These are phyloP conservation scores for Ceriops tagal DNA, from an alignment of 345 rosid species.

Conservation along the genomic window DNA sequence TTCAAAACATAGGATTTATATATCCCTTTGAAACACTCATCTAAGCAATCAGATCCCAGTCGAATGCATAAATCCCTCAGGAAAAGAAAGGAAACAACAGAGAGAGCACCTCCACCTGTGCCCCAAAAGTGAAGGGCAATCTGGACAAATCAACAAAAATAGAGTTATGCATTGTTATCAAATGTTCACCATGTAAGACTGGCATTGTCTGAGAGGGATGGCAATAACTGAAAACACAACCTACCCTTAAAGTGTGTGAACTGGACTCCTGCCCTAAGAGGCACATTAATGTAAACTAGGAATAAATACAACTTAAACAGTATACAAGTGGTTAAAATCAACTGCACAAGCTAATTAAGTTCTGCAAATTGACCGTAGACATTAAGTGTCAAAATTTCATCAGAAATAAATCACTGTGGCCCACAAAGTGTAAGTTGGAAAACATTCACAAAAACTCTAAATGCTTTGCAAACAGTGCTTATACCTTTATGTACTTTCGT, in stretches of 20 bases:
- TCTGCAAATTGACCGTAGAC: not conserved
- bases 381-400: not conserved
- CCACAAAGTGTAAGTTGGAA: not conserved
- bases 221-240: not conserved
- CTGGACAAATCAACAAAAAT: constrained; percentile 31
- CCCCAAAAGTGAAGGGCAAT: constrained; percentile 96
- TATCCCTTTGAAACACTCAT: constrained; percentile 85
- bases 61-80: constrained; percentile 80
- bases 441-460: not conserved
- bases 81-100: constrained; percentile 80
- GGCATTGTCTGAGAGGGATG: not conserved
- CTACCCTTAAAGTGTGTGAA: not conserved
- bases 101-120: constrained; percentile 77
- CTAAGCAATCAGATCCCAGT: constrained; percentile 71
- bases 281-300: constrained; percentile 1
- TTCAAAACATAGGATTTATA: constrained; percentile 90
- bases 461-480: constrained; percentile 7
- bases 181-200: not conserved
- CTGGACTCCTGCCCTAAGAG: not conserved
- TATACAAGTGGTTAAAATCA: not conserved
- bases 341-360: not conserved
- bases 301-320: not conserved
- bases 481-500: constrained; percentile 82
- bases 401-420: not conserved
- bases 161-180: not conserved